Evolutionary conservation across 2,329 filamentous ascomycete species (phyloP).

Genomic region (Colletotrichum eleusines): DNA sequence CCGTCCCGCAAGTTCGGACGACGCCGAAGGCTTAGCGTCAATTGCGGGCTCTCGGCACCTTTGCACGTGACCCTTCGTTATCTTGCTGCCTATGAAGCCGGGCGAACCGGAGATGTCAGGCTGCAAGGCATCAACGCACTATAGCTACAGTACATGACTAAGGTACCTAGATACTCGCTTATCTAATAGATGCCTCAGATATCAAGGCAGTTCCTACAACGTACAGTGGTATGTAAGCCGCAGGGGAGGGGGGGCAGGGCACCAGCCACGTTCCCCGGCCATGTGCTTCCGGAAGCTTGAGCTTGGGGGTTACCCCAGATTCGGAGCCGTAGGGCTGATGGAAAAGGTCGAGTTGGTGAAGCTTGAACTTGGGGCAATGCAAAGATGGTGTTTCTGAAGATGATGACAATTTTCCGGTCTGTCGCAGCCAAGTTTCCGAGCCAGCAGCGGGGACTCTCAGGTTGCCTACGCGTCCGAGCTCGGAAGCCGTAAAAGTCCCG

Average conservation of each 20-base stretch:
- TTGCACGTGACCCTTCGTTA: slow-evolving; percentile 30
- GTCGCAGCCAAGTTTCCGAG: neutral
- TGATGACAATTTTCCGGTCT: slow-evolving; percentile 7
- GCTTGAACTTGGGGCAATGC: slow-evolving; percentile 29
- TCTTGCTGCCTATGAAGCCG: slow-evolving; percentile 23
- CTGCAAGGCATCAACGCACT: slow-evolving; percentile 20
- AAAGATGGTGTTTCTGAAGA: slow-evolving; percentile 2
- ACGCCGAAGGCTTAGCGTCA: slow-evolving; percentile 42
- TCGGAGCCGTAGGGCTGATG: slow-evolving; percentile 41
- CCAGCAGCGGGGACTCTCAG: neutral
- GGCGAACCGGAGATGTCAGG: slow-evolving; percentile 30
- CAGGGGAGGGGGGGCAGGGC: too few relatives aligned
- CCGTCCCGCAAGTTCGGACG: slow-evolving; percentile 40
- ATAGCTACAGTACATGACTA: neutral
- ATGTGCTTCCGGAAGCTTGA: slow-evolving; percentile 37
- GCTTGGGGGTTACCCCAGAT: slow-evolving; percentile 41
- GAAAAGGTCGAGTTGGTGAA: slow-evolving; percentile 33
- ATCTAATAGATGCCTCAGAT: too few relatives aligned
- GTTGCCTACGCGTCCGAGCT: neutral
- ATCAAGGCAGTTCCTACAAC: too few relatives aligned
- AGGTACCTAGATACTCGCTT: neutral
- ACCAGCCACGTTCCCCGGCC: slow-evolving; percentile 38
- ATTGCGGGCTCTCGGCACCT: slow-evolving; percentile 29
- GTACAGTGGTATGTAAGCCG: neutral
- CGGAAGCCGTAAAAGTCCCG: neutral